Evolutionary conservation across 495 filamentous ascomycete species (phyloP).

Genomic region (Penicillium lagena): DNA sequence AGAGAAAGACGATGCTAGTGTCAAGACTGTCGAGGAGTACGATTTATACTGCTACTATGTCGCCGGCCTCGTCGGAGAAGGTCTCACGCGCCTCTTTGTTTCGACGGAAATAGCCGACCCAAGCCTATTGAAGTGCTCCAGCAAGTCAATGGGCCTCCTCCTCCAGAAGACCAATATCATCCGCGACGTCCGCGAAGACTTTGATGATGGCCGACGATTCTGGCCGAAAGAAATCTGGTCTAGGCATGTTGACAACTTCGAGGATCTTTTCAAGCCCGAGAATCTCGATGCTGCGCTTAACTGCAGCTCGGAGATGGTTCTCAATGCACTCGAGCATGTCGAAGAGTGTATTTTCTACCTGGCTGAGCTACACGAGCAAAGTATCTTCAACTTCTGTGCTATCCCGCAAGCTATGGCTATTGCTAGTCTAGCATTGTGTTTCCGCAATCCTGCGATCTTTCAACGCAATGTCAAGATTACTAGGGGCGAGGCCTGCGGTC

Average conservation of each 20-base stretch:
- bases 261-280: constrained; percentile 80
- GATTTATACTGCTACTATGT: constrained; percentile 97
- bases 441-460: constrained; percentile 87
- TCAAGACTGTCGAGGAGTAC: constrained; percentile 81
- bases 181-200: constrained; percentile 87
- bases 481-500: constrained; percentile 83
- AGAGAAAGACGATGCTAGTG: constrained; percentile 56
- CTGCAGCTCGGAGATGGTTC: constrained; percentile 90
- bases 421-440: constrained; percentile 82
- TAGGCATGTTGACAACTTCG: constrained; percentile 83
- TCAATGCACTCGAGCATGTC: constrained; percentile 79
- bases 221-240: constrained; percentile 96
- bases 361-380: constrained; percentile 91
- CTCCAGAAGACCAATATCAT: constrained; percentile 99
- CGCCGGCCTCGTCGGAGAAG: constrained; percentile 90
- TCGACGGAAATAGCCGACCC: constrained; percentile 83
- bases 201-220: constrained; percentile 78
- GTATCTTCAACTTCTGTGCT: constrained; percentile 98
- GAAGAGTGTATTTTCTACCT: constrained; percentile 97
- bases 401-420: constrained; percentile 99
- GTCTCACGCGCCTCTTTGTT: constrained; percentile 85
- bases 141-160: constrained; percentile 95
- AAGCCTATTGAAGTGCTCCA: constrained; percentile 66
- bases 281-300: constrained; percentile 74
- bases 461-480: constrained; percentile 90